These are phyloP conservation scores for Crithidia bombi DNA, from an alignment of 208 protist species.

Conservation along the genomic window DNA sequence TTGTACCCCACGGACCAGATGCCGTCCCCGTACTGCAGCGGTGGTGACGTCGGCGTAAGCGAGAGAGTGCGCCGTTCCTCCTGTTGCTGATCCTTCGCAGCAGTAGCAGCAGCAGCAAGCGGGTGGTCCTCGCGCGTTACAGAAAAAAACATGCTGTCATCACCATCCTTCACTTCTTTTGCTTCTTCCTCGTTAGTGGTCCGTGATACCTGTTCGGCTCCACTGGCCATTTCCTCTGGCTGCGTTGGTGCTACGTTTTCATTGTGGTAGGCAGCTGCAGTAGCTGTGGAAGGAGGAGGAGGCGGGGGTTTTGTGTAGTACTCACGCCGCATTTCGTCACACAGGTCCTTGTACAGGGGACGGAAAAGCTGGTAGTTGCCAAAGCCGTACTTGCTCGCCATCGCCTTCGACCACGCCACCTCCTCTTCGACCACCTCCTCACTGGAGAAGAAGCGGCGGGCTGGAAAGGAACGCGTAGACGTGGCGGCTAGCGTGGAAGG, in stretches of 20 bases:
- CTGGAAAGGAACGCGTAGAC: neutral
- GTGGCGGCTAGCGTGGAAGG: neutral
- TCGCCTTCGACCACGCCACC: constrained; percentile 37
- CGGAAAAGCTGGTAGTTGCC: constrained; percentile 80
- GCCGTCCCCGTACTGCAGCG: constrained; percentile 31
- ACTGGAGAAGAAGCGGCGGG: constrained; percentile 23
- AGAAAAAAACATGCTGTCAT: no score
- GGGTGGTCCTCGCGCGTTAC: no score
- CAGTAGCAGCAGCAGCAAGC: no score
- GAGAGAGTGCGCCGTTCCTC: neutral
- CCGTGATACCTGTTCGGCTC: no score
- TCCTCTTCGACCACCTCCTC: constrained; percentile 36
- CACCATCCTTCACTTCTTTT: no score
- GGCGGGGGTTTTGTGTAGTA: constrained; percentile 69
- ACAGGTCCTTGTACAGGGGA: constrained; percentile 81
- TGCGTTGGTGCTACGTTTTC: no score
- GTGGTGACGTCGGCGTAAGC: neutral
- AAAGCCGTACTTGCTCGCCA: constrained; percentile 66
- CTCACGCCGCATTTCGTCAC: constrained; percentile 81
- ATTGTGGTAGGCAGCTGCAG: no score
- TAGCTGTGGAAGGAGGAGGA: constrained; percentile 6
- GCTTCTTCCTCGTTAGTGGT: no score
- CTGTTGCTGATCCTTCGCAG: no score
- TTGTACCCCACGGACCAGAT: constrained; percentile 56
- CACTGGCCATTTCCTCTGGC: no score